Percentiles rank a stretch among this genome's conserved stretches.
Evolutionary conservation across 768 basidiomycete genomes (phyloP).

Genomic region (Amanita molliuscula): DNA sequence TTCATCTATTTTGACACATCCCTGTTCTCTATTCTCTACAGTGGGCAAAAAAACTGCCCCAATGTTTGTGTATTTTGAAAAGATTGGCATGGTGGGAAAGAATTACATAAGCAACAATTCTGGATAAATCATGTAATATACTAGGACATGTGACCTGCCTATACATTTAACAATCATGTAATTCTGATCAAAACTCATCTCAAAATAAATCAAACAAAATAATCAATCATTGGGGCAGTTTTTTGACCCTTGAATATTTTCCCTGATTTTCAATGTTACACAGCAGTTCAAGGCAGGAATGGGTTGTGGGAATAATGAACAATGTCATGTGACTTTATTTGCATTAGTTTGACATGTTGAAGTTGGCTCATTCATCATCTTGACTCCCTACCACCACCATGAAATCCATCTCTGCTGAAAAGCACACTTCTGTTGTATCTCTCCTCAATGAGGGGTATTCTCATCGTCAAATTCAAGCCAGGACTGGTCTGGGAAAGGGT

Average conservation of each 20-base stretch:
- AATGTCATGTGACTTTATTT: slow-evolving; percentile 1
- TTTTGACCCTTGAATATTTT: neutral
- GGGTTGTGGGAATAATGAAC: neutral
- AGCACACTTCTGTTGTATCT: neutral
- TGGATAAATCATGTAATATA: too few relatives aligned
- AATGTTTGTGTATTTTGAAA: neutral
- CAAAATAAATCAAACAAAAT: neutral
- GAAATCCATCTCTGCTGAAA: slow-evolving; percentile 3
- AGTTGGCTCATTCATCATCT: neutral
- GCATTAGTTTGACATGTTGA: neutral
- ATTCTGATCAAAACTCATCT: neutral
- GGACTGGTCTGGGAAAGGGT: neutral
- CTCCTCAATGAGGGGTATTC: slow-evolving; percentile 2
- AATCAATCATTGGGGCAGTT: neutral
- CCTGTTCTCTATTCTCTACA: too few relatives aligned
- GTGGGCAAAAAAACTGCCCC: neutral
- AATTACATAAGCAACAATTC: neutral
- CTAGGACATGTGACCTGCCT: too few relatives aligned
- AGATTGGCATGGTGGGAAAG: neutral
- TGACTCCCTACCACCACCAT: slow-evolving; percentile 3
- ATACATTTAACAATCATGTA: neutral
- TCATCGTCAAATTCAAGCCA: neutral
- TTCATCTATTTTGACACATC: too few relatives aligned
- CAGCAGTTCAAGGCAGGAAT: neutral
- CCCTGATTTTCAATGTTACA: neutral